Evolutionary conservation across 2,329 filamentous ascomycete genomes (phyloP).

Genomic region (Sporothrix inflata): DNA sequence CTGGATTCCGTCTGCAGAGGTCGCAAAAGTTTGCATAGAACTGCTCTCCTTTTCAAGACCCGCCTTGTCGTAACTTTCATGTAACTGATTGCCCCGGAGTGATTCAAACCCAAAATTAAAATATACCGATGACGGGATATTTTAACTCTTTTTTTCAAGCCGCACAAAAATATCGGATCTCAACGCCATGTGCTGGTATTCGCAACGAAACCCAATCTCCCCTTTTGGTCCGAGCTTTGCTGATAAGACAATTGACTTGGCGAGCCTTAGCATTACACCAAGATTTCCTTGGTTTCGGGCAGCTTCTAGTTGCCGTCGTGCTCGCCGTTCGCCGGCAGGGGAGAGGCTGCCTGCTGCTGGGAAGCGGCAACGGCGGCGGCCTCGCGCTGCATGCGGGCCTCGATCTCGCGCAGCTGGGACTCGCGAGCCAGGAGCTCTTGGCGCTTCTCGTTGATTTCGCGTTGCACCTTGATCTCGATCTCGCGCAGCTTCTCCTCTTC

Average conservation of each 20-base stretch:
- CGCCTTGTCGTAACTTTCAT: slow-evolving; percentile 25
- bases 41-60: slow-evolving; percentile 25
- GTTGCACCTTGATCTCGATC: slow-evolving; percentile 99
- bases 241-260: neutral
- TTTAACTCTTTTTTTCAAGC: slow-evolving; percentile 38
- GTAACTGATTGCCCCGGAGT: slow-evolving; percentile 4
- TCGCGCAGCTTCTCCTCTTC: slow-evolving; percentile 99
- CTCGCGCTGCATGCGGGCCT: slow-evolving; percentile 94
- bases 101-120: slow-evolving; percentile 31
- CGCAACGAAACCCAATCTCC: slow-evolving; percentile 28
- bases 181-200: slow-evolving; percentile 49
- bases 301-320: slow-evolving; percentile 53
- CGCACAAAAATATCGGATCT: slow-evolving; percentile 37
- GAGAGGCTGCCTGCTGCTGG: slow-evolving; percentile 39
- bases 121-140: slow-evolving; percentile 47
- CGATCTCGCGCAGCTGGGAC: slow-evolving; percentile 97
- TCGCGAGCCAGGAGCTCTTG: slow-evolving; percentile 97
- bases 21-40: slow-evolving; percentile 9
- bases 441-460: slow-evolving; percentile 99
- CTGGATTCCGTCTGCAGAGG: neutral
- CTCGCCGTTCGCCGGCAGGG: slow-evolving; percentile 59
- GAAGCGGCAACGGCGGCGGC: slow-evolving; percentile 59
- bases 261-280: slow-evolving; percentile 27
- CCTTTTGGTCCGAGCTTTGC: slow-evolving; percentile 26
- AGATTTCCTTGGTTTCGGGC: slow-evolving; percentile 29